Evolutionary conservation across 192 early-diverging fungal genomes (phyloP).

Genomic region (Coemansia sp.): DNA sequence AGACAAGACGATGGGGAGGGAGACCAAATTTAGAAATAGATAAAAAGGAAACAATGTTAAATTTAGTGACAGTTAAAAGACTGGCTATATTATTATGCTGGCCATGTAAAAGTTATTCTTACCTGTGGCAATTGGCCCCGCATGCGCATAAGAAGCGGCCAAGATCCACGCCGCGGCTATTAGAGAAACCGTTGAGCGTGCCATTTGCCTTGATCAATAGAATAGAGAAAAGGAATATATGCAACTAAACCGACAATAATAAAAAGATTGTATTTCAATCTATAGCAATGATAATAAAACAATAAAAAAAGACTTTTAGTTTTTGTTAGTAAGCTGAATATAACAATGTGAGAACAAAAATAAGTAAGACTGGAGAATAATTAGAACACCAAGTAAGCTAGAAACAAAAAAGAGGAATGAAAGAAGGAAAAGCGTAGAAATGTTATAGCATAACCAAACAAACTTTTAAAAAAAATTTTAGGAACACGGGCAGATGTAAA

Average conservation of each 20-base stretch:
- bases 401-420: not conserved
- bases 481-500: too few relatives aligned
- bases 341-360: not conserved
- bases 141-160: conserved; percentile 31
- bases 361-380: not conserved
- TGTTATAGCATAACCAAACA: not conserved
- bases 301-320: not conserved
- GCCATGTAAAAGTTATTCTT: too few relatives aligned
- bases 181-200: conserved; percentile 41
- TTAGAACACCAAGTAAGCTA: not conserved
- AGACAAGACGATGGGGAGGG: too few relatives aligned
- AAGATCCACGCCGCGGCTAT: conserved; percentile 50
- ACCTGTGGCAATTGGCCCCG: conserved; percentile 47
- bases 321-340: not conserved
- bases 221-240: not conserved
- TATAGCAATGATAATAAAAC: conserved; percentile 3
- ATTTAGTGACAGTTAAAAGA: too few relatives aligned
- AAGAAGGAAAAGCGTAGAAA: not conserved
- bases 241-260: not conserved
- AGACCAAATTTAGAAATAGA: not conserved
- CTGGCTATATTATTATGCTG: too few relatives aligned
- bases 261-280: not conserved
- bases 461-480: not conserved
- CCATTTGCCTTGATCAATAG: conserved; percentile 23
- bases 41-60: too few relatives aligned